phyloP scores from a whole-genome alignment of 192 early-diverging fungal species.

The Lunasporangiospora selenospora region DNA sequence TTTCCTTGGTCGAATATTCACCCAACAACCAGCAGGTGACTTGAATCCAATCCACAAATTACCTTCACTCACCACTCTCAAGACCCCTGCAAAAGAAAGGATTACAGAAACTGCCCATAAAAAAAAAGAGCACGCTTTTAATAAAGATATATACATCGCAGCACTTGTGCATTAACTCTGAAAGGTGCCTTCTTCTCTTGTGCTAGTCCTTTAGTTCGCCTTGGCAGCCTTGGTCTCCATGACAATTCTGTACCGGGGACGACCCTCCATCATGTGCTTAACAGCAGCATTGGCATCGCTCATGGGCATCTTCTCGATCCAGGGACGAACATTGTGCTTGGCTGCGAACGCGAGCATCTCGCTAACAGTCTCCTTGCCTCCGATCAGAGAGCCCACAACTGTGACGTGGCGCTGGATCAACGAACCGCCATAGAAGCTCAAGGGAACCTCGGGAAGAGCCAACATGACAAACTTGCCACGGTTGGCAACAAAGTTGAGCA shows the following conservation, averaged over 20 bases:
- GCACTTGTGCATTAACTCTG: too few relatives aligned
- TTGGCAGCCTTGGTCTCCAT: slow-evolving; percentile 66
- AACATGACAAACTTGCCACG: slow-evolving; percentile 71
- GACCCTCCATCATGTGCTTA: slow-evolving; percentile 63
- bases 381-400: slow-evolving; percentile 74
- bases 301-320: slow-evolving; percentile 70
- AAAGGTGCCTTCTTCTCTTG: too few relatives aligned
- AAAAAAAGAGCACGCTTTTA: too few relatives aligned
- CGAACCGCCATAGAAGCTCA: slow-evolving; percentile 50
- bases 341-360: slow-evolving; percentile 76
- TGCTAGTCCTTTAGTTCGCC: too few relatives aligned
- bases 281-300: slow-evolving; percentile 68
- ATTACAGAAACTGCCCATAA: too few relatives aligned
- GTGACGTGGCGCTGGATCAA: slow-evolving; percentile 58
- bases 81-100: too few relatives aligned
- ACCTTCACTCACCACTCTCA: too few relatives aligned
- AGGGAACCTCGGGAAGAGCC: slow-evolving; percentile 63
- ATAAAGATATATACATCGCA: too few relatives aligned
- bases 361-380: slow-evolving; percentile 56
- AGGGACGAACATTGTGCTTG: slow-evolving; percentile 66
- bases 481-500: slow-evolving; percentile 57
- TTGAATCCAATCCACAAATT: too few relatives aligned
- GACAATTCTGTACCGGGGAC: slow-evolving; percentile 76
- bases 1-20: too few relatives aligned
- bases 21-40: too few relatives aligned